Conservation (phyloP, 2,329 filamentous ascomycete genomes). For the Ascochyta lentis region DNA sequence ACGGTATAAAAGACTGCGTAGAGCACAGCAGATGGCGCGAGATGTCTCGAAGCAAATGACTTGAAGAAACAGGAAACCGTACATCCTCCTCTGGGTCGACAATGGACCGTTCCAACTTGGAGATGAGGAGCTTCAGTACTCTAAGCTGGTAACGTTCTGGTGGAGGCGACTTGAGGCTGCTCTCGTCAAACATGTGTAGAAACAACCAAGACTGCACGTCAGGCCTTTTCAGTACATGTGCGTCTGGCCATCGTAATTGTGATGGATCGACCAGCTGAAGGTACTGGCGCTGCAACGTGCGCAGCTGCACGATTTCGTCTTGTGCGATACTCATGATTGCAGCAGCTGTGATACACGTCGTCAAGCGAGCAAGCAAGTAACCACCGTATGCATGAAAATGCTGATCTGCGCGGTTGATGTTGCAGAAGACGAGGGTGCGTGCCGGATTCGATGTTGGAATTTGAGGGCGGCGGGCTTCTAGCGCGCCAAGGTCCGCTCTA, state of each 20-base stretch:
- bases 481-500: conserved; percentile 13
- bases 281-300: conserved; percentile 73
- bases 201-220: conserved; percentile 72
- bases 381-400: not conserved
- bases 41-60: conserved; percentile 5
- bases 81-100: conserved; percentile 87
- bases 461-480: conserved; percentile 3
- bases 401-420: conserved; percentile 4
- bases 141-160: conserved; percentile 73
- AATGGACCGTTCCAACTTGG: conserved; percentile 75
- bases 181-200: conserved; percentile 68
- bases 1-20: not conserved
- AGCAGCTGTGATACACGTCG: not conserved
- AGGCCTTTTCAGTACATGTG: conserved; percentile 63
- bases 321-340: conserved; percentile 26
- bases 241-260: conserved; percentile 68
- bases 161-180: conserved; percentile 63
- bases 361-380: not conserved
- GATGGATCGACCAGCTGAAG: conserved; percentile 73
- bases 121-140: conserved; percentile 75
- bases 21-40: not conserved
- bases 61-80: conserved; percentile 55
- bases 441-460: conserved; percentile 1
- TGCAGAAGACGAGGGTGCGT: not conserved
- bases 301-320: conserved; percentile 22